Percentiles rank a stretch among this genome's conserved stretches.
Evolutionary conservation across 2,329 filamentous ascomycete species (phyloP).

Genomic region (Pseudogymnoascus sp.): DNA sequence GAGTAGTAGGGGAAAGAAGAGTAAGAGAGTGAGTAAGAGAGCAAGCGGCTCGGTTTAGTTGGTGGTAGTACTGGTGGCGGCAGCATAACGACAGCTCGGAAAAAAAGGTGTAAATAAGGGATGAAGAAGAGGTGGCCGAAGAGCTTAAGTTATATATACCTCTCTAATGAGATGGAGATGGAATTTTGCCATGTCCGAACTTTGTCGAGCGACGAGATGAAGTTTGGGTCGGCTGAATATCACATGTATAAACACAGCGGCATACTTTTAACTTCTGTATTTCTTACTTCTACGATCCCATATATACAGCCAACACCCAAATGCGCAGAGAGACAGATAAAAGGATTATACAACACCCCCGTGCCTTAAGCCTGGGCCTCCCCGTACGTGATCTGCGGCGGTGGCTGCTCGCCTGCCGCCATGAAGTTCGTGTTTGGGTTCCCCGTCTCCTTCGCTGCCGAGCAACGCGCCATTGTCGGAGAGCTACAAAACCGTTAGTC

Average conservation of each 20-base stretch:
- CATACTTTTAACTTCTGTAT: slow-evolving; percentile 9
- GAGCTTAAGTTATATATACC: too few relatives aligned
- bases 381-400: slow-evolving; percentile 26
- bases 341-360: slow-evolving; percentile 22
- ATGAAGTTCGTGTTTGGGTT: slow-evolving; percentile 74
- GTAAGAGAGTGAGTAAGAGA: too few relatives aligned
- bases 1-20: too few relatives aligned
- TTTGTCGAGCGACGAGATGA: neutral
- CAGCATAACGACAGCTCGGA: too few relatives aligned
- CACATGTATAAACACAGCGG: neutral
- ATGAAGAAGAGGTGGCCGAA: too few relatives aligned
- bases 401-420: slow-evolving; percentile 48
- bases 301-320: slow-evolving; percentile 29
- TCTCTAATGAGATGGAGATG: too few relatives aligned
- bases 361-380: slow-evolving; percentile 12
- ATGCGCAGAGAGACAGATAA: slow-evolving; percentile 18
- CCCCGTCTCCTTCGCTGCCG: slow-evolving; percentile 77
- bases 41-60: too few relatives aligned
- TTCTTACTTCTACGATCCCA: slow-evolving; percentile 17
- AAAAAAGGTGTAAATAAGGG: too few relatives aligned
- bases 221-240: neutral
- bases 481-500: slow-evolving; percentile 48
- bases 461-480: slow-evolving; percentile 96
- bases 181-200: neutral
- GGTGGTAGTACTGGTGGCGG: too few relatives aligned